Evolutionary conservation across 495 filamentous ascomycete genomes (phyloP).

Genomic region (Podospora didyma): DNA sequence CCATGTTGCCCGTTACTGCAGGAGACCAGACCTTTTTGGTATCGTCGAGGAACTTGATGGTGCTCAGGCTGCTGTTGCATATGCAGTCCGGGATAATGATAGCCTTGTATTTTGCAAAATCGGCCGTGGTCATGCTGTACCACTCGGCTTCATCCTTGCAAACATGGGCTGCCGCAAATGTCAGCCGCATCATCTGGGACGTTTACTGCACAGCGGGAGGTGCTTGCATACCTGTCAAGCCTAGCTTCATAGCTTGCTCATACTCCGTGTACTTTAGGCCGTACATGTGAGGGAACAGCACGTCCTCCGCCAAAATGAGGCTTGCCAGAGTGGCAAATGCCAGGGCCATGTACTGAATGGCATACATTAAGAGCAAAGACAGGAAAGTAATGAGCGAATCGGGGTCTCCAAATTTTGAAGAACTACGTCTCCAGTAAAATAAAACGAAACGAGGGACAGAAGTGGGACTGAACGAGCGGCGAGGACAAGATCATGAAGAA

Average conservation of each 20-base stretch:
- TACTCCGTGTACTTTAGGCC: slow-evolving; percentile 17
- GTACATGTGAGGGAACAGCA: slow-evolving; percentile 17
- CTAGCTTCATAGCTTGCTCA: slow-evolving; percentile 13
- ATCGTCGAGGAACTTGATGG: slow-evolving; percentile 27
- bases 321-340: slow-evolving; percentile 17
- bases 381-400: slow-evolving; percentile 6
- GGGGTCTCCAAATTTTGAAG: slow-evolving; percentile 2
- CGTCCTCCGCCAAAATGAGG: slow-evolving; percentile 12
- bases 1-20: slow-evolving; percentile 29
- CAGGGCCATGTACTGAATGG: slow-evolving; percentile 8
- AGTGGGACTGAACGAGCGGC: slow-evolving; percentile 3
- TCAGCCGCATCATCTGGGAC: slow-evolving; percentile 6
- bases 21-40: slow-evolving; percentile 27
- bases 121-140: slow-evolving; percentile 25
- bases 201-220: background rate
- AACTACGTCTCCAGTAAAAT: background rate
- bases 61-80: slow-evolving; percentile 23
- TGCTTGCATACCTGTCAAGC: slow-evolving; percentile 18
- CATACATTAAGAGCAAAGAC: slow-evolving; percentile 14
- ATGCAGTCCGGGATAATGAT: slow-evolving; percentile 26
- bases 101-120: slow-evolving; percentile 30
- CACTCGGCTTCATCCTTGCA: slow-evolving; percentile 26
- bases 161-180: slow-evolving; percentile 19
- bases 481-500: background rate
- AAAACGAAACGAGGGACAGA: slow-evolving; percentile 12